A percentile compares a stretch with the other conserved stretches of the same genome.
These are phyloP conservation scores for Coemansia sp. DNA, from an alignment of 192 early-diverging fungal genomes.

Conservation along the genomic window DNA sequence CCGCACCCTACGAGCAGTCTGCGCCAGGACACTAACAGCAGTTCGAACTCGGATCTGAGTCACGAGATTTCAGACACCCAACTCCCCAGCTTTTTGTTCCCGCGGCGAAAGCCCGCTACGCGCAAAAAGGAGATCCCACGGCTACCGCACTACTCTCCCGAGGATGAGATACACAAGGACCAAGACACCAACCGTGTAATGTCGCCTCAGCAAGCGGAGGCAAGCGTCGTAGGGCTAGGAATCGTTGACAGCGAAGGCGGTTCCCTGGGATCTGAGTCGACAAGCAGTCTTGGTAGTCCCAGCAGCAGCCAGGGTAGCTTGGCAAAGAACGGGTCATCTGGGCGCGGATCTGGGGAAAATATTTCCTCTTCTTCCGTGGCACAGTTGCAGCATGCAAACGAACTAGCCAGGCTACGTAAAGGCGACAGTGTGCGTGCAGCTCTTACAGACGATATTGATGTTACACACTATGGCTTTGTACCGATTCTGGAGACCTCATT, in stretches of 20 bases:
- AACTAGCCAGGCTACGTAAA: constrained; percentile 18
- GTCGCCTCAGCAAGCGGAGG: constrained; percentile 1
- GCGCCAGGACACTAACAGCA: neutral
- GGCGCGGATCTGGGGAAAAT: neutral
- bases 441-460: neutral
- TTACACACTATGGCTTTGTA: constrained; percentile 12
- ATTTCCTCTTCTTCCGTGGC: neutral
- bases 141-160: constrained; percentile 32
- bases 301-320: neutral
- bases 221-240: constrained; percentile 2
- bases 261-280: neutral
- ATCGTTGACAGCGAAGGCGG: constrained; percentile 1
- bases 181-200: neutral
- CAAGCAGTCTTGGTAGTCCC: neutral
- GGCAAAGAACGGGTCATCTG: neutral
- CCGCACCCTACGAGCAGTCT: neutral
- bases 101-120: constrained; percentile 22
- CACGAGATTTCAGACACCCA: constrained; percentile 14
- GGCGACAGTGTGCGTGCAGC: constrained; percentile 10
- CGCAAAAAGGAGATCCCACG: constrained; percentile 29
- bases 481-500: constrained; percentile 9
- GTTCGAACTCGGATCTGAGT: neutral
- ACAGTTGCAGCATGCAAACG: neutral
- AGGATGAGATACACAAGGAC: neutral
- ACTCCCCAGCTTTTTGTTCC: constrained; percentile 50